These are phyloP conservation scores for Penicillium sp. DNA, from an alignment of 2,329 filamentous ascomycete species.

Conservation along the genomic window DNA sequence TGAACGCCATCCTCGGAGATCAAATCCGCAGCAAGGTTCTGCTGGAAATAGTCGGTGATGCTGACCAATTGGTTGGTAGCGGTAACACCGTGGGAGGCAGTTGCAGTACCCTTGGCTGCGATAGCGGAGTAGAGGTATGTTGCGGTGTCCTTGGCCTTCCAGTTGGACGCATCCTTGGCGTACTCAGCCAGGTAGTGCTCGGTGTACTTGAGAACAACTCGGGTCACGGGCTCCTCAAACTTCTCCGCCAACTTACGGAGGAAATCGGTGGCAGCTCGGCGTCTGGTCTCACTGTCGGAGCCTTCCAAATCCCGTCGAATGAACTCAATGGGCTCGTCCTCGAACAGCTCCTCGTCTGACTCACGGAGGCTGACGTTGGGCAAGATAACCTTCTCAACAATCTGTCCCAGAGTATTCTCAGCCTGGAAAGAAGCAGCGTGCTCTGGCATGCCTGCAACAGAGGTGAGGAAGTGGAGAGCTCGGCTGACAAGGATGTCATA, in stretches of 20 bases:
- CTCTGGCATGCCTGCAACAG: slow-evolving; percentile 74
- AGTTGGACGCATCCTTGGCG: slow-evolving; percentile 70
- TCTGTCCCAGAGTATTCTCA: slow-evolving; percentile 74
- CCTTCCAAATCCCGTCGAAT: slow-evolving; percentile 94
- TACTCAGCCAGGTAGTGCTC: slow-evolving; percentile 78
- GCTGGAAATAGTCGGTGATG: slow-evolving; percentile 93
- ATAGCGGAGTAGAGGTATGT: slow-evolving; percentile 94
- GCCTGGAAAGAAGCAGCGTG: slow-evolving; percentile 87
- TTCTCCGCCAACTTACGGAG: slow-evolving; percentile 83
- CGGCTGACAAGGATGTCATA: slow-evolving; percentile 94
- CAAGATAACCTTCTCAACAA: slow-evolving; percentile 93
- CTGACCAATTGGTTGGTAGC: slow-evolving; percentile 85
- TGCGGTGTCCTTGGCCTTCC: slow-evolving; percentile 98
- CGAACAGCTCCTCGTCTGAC: slow-evolving; percentile 92
- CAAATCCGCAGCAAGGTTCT: slow-evolving; percentile 86
- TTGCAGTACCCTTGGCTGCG: slow-evolving; percentile 86
- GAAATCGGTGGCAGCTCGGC: slow-evolving; percentile 93
- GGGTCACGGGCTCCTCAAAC: slow-evolving; percentile 82
- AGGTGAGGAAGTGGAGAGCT: slow-evolving; percentile 90
- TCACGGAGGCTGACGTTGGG: slow-evolving; percentile 91
- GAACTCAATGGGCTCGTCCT: slow-evolving; percentile 98
- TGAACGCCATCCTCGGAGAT: slow-evolving; percentile 69
- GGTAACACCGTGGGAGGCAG: slow-evolving; percentile 84
- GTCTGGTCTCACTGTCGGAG: slow-evolving; percentile 90
- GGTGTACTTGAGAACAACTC: slow-evolving; percentile 84